A percentile compares a stretch with the other conserved stretches of the same genome.
Evolutionary conservation across 2,329 filamentous ascomycete species (phyloP).

Genomic region (Orbilia javanica): DNA sequence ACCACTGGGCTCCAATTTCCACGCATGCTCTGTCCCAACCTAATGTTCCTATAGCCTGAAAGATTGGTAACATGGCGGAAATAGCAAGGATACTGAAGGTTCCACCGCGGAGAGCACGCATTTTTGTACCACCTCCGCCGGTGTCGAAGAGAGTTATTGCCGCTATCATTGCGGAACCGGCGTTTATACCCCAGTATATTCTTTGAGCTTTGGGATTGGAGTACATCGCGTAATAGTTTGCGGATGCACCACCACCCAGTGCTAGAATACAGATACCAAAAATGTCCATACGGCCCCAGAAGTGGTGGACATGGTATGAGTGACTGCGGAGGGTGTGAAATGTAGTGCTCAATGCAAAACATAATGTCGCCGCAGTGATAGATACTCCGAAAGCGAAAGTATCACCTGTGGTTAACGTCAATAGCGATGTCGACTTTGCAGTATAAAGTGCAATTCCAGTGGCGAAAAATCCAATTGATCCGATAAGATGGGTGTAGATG

Average conservation of each 20-base stretch:
- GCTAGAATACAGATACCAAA: conserved; percentile 62
- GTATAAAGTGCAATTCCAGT: conserved; percentile 2
- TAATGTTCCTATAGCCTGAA: conserved; percentile 60
- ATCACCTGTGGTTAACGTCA: conserved; percentile 15
- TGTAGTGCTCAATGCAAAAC: conserved; percentile 60
- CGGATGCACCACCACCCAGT: conserved; percentile 26
- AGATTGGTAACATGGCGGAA: conserved; percentile 63
- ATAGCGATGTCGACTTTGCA: background rate
- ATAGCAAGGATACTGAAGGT: conserved; percentile 61
- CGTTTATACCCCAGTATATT: conserved; percentile 61
- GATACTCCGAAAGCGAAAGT: conserved; percentile 34
- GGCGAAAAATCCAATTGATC: conserved; percentile 12
- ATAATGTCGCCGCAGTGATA: conserved; percentile 20
- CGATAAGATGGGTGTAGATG: conserved; percentile 32
- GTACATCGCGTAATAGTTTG: conserved; percentile 62
- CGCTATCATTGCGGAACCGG: conserved; percentile 54
- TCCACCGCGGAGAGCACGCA: conserved; percentile 61
- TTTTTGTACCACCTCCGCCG: conserved; percentile 62
- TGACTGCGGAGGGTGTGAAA: conserved; percentile 63
- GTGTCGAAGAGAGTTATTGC: conserved; percentile 61
- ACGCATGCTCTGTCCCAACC: conserved; percentile 60
- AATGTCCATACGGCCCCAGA: conserved; percentile 63
- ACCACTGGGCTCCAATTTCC: conserved; percentile 61
- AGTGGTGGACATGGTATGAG: conserved; percentile 63
- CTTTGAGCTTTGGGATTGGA: conserved; percentile 56